Percentiles rank a stretch among this genome's conserved stretches.
Conservation (phyloP, 371 early-diverging fungal species). For the Zychaea mexicana region DNA sequence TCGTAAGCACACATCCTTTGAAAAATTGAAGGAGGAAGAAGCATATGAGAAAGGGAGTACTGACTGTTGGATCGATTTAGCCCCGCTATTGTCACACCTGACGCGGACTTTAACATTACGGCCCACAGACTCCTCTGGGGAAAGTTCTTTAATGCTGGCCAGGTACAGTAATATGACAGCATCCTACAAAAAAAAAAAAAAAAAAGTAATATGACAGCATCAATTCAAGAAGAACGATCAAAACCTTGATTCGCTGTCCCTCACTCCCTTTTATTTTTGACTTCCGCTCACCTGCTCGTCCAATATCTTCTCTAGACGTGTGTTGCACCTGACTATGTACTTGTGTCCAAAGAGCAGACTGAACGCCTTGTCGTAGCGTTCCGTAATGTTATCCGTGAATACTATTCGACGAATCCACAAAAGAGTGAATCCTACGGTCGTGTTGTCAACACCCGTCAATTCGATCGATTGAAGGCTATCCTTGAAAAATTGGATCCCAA, state of each 20-base stretch:
- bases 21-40: too few species aligned
- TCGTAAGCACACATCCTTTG: slow-evolving; percentile 38
- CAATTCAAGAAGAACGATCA: too few species aligned
- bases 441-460: slow-evolving; percentile 73
- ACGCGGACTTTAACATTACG: slow-evolving; percentile 64
- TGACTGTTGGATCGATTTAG: too few species aligned
- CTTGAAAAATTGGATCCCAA: slow-evolving; percentile 51
- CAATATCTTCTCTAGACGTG: slow-evolving; percentile 63
- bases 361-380: slow-evolving; percentile 55
- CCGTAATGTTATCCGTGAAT: slow-evolving; percentile 42
- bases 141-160: slow-evolving; percentile 82
- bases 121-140: slow-evolving; percentile 79
- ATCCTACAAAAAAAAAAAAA: neutral
- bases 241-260: too few species aligned
- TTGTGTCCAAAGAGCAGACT: slow-evolving; percentile 61
- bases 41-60: too few species aligned
- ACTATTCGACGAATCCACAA: slow-evolving; percentile 52
- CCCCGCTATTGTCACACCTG: slow-evolving; percentile 76
- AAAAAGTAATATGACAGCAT: too few species aligned
- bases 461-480: slow-evolving; percentile 58
- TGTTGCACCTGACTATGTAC: slow-evolving; percentile 85
- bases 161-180: slow-evolving; percentile 26
- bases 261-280: too few species aligned
- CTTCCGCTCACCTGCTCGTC: too few species aligned
- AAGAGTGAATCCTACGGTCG: slow-evolving; percentile 61